A percentile compares a stretch with the other conserved stretches of the same genome.
Conservation (phyloP, 345 rosid genomes). For the Limnanthes douglasii region DNA sequence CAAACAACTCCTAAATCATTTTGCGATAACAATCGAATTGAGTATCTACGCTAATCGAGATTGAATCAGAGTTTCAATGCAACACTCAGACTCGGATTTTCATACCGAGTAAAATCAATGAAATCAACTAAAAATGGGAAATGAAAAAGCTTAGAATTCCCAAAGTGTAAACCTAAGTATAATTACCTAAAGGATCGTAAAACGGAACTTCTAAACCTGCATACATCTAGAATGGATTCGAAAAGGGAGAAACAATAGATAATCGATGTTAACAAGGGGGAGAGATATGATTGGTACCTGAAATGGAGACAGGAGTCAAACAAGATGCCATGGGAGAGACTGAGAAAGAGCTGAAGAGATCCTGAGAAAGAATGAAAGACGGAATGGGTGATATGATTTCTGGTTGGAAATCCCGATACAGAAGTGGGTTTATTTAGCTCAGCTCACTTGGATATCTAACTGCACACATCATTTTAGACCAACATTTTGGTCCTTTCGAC, state of each 20-base stretch:
- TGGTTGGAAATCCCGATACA: too few species aligned
- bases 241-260: background rate
- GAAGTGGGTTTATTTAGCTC: too few species aligned
- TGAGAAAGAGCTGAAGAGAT: conserved; percentile 8
- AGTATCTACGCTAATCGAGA: background rate
- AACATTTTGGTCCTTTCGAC: too few species aligned
- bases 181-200: background rate
- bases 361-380: background rate
- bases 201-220: background rate
- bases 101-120: background rate
- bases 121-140: background rate
- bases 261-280: background rate
- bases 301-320: conserved; percentile 11
- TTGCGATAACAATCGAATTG: background rate
- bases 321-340: conserved; percentile 16
- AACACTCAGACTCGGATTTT: background rate
- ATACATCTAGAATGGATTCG: background rate
- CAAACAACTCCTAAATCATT: background rate
- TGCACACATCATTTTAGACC: too few species aligned
- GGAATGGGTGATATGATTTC: too few species aligned
- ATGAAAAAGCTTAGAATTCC: background rate
- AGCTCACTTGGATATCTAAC: too few species aligned
- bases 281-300: conserved; percentile 6
- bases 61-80: background rate
- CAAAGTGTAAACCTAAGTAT: background rate